Base-by-base conservation (phyloP, 225 moss, liverwort and hornwort species). In the Climacium dendroides region DNA sequence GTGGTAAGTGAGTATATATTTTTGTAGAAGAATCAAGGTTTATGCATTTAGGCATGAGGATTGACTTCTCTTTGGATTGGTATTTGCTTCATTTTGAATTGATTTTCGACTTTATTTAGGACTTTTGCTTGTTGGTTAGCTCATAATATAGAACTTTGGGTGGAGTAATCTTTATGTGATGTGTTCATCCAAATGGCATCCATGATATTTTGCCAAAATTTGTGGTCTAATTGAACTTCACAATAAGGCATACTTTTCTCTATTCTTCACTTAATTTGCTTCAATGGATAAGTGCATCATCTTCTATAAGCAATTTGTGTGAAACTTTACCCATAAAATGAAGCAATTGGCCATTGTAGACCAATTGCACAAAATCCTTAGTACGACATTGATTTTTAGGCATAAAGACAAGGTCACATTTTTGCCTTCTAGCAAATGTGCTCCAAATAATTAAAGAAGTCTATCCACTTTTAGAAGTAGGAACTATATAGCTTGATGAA, bases 1-100 rank as follows among this genome's bases (percentile, higher is more conserved):
- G 19, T 35, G 5, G 35, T 19, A 19, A 65, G 6, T 65, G 11
- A n/a, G 19, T n/a, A 20, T 20, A 20, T 20, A n/a, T 65, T 65
- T 65, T 6, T 19, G 11, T 65, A 2, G 19, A 65, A 3, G 19
- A 65, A 19, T 35, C 1, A 35, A 35, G 6, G 65, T 65, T 35
- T 65, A 3, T 19, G 18, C 65, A 19, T 19, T 35, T 65, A 6
- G 19, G 4, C 19, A 35, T 35, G 19, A 11, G 1, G 10, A 35
- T 65, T 65, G 35, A 19, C 6, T 65, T 65, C 19, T 65, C 35
- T 35, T 65, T 19, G 3, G 35, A 65, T 35, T 35, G 3, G 6
- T 19, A 1, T 4, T 35, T 64, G 35, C 10, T 65, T 65, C 6
- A 6, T 65, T 10, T 0, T 34, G 0, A 19, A 35, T 0, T 3